phyloP scores from a whole-genome alignment of 768 basidiomycete genomes.

The Rhodotorula paludigena region DNA sequence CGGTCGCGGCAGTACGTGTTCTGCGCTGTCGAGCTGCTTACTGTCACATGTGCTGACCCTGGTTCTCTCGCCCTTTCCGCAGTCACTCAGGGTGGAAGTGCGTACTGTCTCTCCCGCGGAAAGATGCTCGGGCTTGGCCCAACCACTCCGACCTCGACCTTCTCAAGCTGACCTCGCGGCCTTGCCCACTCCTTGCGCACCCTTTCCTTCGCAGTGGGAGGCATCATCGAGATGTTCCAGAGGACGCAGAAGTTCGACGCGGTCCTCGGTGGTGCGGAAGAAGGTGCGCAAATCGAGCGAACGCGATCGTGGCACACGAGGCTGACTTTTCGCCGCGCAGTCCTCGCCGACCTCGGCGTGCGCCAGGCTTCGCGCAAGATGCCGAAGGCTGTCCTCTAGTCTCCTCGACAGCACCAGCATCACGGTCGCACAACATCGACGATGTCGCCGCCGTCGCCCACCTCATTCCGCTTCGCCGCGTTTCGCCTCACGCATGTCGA shows the following conservation, averaged over 20 bases:
- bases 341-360: conserved; percentile 34
- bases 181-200: no score
- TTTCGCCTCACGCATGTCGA: no score
- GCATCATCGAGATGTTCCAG: conserved; percentile 20
- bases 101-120: no score
- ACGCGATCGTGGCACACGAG: no score
- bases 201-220: conserved; percentile 10
- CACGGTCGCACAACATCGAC: no score
- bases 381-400: conserved; percentile 36
- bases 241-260: conserved; percentile 30
- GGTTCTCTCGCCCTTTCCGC: not conserved
- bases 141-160: no score
- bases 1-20: conserved; percentile 58
- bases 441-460: no score
- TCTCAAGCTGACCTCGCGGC: not conserved
- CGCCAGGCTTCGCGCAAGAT: conserved; percentile 38
- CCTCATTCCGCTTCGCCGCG: no score
- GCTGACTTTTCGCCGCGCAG: not conserved
- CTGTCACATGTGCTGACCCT: not conserved
- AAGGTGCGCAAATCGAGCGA: not conserved
- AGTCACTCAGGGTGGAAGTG: conserved; percentile 25
- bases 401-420: no score
- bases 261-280: conserved; percentile 30
- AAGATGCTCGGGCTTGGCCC: no score
- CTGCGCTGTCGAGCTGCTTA: conserved; percentile 52